A percentile compares a stretch with the other conserved stretches of the same genome.
Evolutionary conservation across 352 stramenopile genomes (phyloP).

Genomic region (Phytophthora brassicae): DNA sequence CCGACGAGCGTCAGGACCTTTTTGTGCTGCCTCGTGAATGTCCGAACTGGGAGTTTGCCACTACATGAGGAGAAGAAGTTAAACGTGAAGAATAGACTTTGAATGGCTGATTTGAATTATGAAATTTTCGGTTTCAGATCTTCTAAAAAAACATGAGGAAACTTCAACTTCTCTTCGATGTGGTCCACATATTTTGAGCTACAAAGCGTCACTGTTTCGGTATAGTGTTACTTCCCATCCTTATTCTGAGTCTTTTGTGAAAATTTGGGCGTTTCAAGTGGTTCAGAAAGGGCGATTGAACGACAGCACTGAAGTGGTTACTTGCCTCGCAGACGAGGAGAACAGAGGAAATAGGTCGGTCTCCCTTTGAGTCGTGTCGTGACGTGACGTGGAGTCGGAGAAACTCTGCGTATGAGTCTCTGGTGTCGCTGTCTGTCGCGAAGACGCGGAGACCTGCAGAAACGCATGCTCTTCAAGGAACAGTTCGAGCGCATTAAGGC

Average conservation of each 20-base stretch:
- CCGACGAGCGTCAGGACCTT: conserved; percentile 70
- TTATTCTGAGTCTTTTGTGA: too few relatives aligned
- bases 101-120: too few relatives aligned
- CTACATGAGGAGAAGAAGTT: conserved; percentile 6
- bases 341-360: too few relatives aligned
- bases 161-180: conserved; percentile 11
- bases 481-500: conserved; percentile 76
- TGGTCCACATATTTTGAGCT: background rate
- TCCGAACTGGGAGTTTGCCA: conserved; percentile 46
- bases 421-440: conserved; percentile 77
- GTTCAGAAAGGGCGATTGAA: conserved; percentile 23
- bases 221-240: too few relatives aligned
- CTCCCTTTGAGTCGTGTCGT: conserved; percentile 20
- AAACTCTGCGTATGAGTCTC: conserved; percentile 46
- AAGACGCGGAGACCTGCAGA: conserved; percentile 53
- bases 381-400: conserved; percentile 24
- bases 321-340: conserved; percentile 32
- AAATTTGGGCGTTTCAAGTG: conserved; percentile 12
- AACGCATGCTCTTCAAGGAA: conserved; percentile 60
- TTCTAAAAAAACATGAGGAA: too few relatives aligned
- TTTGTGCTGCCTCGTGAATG: conserved; percentile 73
- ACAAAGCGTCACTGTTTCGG: background rate
- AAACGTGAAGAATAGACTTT: too few relatives aligned
- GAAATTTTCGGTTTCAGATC: conserved; percentile 17
- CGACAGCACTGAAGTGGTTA: conserved; percentile 18